phyloP scores from a whole-genome alignment of 202 grass and related monocot genomes.

The Digitaria exilis region DNA sequence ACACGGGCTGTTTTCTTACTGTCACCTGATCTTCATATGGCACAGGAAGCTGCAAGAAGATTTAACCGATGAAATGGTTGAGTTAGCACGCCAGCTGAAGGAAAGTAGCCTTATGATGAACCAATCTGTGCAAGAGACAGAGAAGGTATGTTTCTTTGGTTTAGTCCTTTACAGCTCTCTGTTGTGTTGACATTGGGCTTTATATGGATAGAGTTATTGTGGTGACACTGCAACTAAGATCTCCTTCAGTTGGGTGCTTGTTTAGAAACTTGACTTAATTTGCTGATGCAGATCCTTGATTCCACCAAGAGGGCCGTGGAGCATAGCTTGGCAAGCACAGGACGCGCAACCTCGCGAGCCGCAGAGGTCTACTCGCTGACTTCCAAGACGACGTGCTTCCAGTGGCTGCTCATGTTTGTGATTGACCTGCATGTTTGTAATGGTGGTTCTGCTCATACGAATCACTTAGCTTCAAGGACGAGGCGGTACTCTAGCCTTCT shows the following conservation, averaged over 20 bases:
- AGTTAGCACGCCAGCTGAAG: slow-evolving; percentile 78
- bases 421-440: slow-evolving; percentile 84
- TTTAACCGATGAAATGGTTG: slow-evolving; percentile 93
- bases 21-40: slow-evolving; percentile 16
- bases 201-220: neutral
- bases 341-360: slow-evolving; percentile 60
- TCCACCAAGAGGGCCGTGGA: slow-evolving; percentile 80
- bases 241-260: neutral
- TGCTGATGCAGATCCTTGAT: slow-evolving; percentile 65
- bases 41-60: slow-evolving; percentile 87
- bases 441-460: slow-evolving; percentile 89
- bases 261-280: slow-evolving; percentile 8
- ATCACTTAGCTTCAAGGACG: slow-evolving; percentile 48
- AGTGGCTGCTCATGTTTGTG: slow-evolving; percentile 80
- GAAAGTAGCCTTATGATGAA: slow-evolving; percentile 82
- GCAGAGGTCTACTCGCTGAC: slow-evolving; percentile 64
- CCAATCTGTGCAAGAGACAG: slow-evolving; percentile 78
- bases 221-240: neutral
- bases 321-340: slow-evolving; percentile 73
- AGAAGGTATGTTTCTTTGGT: slow-evolving; percentile 57
- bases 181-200: neutral
- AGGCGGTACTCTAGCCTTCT: neutral
- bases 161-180: neutral
- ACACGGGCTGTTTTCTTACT: slow-evolving; percentile 7
- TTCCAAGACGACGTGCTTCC: slow-evolving; percentile 86